Evolutionary conservation across 1,284 basidiomycete species (phyloP), one percentile per base, ranked within the genome.

Genomic region (Rhodotorula sp.): DNA sequence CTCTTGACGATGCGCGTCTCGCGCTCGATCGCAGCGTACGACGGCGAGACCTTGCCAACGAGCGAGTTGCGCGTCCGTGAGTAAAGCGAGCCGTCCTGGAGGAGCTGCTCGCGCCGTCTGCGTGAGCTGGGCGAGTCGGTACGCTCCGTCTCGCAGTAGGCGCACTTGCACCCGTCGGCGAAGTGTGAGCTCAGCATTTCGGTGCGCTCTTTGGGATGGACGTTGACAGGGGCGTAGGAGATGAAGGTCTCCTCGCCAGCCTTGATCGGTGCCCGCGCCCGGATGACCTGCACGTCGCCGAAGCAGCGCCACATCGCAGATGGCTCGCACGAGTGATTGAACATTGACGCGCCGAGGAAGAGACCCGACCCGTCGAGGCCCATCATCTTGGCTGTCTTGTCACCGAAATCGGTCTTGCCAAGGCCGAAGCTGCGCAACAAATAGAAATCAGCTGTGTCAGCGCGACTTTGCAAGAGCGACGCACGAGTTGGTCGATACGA

Each of bases 241-340:
- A 67, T 4, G 41, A 46, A 23, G 55, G 68, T n/a, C 56, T 67
- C 72, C 19, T 56, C 64, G 61, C 66, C 68, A 0, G 45, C 48
- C 9, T n/a, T 23, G 63, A 73, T 70, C n/a, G 57, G 13, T 1
- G n/a, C 16, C 3, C 68, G 50, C 3, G 68, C 61, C 7, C 68
- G 60, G 23, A 81, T 67, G 49, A 78, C 52, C 63, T 79, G 75
- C 56, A 79, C 48, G 64, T 80, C 77, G 16, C 78, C 77, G 65
- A 77, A 67, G 56, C 71, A 77, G 56, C 48, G 52, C 68, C 75
- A 72, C n/a, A 57, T 41, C 4, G 79, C 78, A 67, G 76, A 80
- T 4, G 80, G 70, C 1, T 62, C 52, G 68, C 81, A 82, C 0
- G 78, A 75, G 67, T 82, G 81, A 69, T 82, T 82, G 74, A 81